Percentiles rank a stretch among this genome's conserved stretches.
Conservation (phyloP, 2,329 filamentous ascomycete genomes). For the Fusarium napiforme region DNA sequence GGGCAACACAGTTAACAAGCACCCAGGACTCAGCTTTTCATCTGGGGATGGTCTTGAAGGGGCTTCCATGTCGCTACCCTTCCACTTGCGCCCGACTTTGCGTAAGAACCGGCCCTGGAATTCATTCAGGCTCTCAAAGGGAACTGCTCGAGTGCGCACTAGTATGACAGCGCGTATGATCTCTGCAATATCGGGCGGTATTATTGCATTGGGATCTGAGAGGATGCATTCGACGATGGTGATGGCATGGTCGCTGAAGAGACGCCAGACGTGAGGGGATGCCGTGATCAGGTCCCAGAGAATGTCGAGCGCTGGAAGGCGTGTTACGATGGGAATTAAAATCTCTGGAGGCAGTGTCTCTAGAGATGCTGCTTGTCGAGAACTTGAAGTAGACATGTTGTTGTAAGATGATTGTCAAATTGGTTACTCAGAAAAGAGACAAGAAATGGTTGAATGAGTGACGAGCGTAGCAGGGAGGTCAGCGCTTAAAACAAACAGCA, state of each 20-base stretch:
- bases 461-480: background rate
- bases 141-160: constrained; percentile 5
- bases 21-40: too few relatives aligned
- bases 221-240: constrained; percentile 12
- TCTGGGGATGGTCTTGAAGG: too few relatives aligned
- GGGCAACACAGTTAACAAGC: background rate
- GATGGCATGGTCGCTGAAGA: constrained; percentile 15
- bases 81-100: too few relatives aligned
- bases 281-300: constrained; percentile 29
- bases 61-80: too few relatives aligned
- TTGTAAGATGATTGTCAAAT: background rate
- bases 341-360: constrained; percentile 25
- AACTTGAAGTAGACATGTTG: background rate
- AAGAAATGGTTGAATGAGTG: background rate
- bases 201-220: constrained; percentile 14
- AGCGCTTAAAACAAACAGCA: background rate
- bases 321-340: constrained; percentile 15
- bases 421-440: background rate
- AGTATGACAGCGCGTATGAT: constrained; percentile 15
- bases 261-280: constrained; percentile 15
- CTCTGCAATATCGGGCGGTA: constrained; percentile 2
- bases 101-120: background rate
- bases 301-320: constrained; percentile 19
- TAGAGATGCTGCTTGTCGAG: background rate
- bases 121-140: constrained; percentile 10